phyloP scores from a whole-genome alignment of 805 yeast species.

The Candida vartiovaarae region DNA sequence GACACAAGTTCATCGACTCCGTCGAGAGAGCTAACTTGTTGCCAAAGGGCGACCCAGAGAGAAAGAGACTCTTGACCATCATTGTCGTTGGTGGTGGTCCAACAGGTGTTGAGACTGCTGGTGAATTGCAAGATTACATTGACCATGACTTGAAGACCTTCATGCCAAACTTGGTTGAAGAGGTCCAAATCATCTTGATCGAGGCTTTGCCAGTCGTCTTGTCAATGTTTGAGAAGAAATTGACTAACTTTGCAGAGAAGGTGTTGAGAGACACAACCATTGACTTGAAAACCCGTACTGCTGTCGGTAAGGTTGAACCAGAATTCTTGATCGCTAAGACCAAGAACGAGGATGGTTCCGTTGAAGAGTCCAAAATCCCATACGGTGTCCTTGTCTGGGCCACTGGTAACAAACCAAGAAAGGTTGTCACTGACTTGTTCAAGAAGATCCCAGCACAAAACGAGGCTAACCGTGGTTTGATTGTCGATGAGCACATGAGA shows the following conservation, averaged over 20 bases:
- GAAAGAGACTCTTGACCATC: constrained; percentile 77
- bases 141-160: constrained; percentile 83
- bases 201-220: constrained; percentile 90
- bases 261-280: constrained; percentile 47
- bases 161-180: constrained; percentile 81
- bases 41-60: constrained; percentile 70
- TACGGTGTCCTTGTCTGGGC: constrained; percentile 96
- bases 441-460: constrained; percentile 70
- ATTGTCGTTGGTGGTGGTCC: constrained; percentile 98
- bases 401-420: constrained; percentile 88
- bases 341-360: constrained; percentile 65
- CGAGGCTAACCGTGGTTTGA: constrained; percentile 79
- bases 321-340: constrained; percentile 65
- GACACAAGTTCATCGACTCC: constrained; percentile 76
- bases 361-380: constrained; percentile 54
- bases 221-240: constrained; percentile 39
- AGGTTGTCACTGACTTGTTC: constrained; percentile 59
- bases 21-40: constrained; percentile 84
- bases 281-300: constrained; percentile 74
- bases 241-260: constrained; percentile 36
- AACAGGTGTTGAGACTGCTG: constrained; percentile 96
- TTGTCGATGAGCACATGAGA: constrained; percentile 69
- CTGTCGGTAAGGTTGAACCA: constrained; percentile 80
- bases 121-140: constrained; percentile 91
- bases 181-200: constrained; percentile 76